A percentile compares a stretch with the other conserved stretches of the same genome.
phyloP scores from a whole-genome alignment of 2,329 filamentous ascomycete genomes.

The Cryphonectria radicalis region DNA sequence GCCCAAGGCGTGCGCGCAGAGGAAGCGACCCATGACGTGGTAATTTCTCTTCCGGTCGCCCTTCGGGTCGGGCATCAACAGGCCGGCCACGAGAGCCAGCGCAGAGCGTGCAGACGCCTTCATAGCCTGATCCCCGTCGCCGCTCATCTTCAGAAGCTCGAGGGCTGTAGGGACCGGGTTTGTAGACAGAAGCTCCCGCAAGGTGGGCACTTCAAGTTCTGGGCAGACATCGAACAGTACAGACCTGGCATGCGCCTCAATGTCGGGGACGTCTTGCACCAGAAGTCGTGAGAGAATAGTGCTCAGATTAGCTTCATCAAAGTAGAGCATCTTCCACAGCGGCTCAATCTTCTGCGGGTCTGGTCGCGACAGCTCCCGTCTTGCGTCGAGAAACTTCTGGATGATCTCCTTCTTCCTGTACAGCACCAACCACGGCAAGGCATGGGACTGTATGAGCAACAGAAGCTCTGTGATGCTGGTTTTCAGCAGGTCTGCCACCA shows the following conservation, averaged over 20 bases:
- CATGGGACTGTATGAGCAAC: conserved; percentile 75
- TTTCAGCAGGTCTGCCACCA: conserved; percentile 79
- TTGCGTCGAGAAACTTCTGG: conserved; percentile 77
- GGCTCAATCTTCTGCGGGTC: conserved; percentile 47
- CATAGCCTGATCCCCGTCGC: conserved; percentile 64
- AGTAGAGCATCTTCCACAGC: conserved; percentile 53
- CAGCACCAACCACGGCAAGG: conserved; percentile 84
- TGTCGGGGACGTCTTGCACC: conserved; percentile 58
- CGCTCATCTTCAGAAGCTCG: conserved; percentile 80
- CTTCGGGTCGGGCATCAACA: conserved; percentile 37
- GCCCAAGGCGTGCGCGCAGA: conserved; percentile 83
- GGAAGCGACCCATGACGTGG: conserved; percentile 68
- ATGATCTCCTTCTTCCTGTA: conserved; percentile 79
- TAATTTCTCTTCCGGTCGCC: conserved; percentile 56
- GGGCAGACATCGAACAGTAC: conserved; percentile 71
- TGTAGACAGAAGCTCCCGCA: conserved; percentile 71
- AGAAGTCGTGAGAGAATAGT: conserved; percentile 64
- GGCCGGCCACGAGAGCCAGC: conserved; percentile 49
- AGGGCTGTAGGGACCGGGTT: conserved; percentile 78
- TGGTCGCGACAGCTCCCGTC: conserved; percentile 56
- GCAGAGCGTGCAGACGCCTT: conserved; percentile 57
- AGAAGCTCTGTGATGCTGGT: conserved; percentile 77
- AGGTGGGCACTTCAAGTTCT: conserved; percentile 67
- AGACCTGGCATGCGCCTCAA: conserved; percentile 69
- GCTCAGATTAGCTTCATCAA: conserved; percentile 61